A percentile compares a stretch with the other conserved stretches of the same genome.
phyloP scores from a whole-genome alignment of 768 basidiomycete species.

The Amanita pseudoporphyria region DNA sequence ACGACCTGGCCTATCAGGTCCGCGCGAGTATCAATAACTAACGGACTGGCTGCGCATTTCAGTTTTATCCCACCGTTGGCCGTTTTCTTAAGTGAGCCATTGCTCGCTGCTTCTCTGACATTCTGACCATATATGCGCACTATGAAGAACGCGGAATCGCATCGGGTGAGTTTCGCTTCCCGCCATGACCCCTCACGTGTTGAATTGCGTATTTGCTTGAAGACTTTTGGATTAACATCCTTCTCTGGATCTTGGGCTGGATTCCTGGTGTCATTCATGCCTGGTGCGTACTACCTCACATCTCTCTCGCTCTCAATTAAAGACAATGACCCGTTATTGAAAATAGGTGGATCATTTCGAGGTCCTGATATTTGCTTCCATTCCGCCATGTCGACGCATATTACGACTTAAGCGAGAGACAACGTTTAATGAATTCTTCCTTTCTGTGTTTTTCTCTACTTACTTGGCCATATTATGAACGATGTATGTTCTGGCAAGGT shows the following conservation, averaged over 20 bases:
- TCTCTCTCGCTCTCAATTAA: background rate
- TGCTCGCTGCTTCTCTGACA: background rate
- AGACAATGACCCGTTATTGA: no score
- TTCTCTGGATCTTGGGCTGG: constrained; percentile 25
- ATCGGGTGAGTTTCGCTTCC: background rate
- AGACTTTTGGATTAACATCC: constrained; percentile 9
- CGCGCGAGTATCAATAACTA: background rate
- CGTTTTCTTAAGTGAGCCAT: constrained; percentile 5
- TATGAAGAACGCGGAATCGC: background rate
- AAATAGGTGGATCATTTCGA: constrained; percentile 3
- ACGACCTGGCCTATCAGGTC: no score
- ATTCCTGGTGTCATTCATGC: constrained; percentile 37
- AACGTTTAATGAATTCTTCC: no score
- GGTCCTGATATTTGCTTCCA: background rate
- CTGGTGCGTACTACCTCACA: constrained; percentile 18
- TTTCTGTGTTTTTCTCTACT: no score
- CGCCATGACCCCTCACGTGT: no score
- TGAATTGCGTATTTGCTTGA: background rate
- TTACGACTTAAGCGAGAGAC: background rate
- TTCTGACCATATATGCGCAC: background rate
- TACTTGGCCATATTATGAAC: no score
- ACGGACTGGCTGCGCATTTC: background rate
- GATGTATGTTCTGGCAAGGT: no score
- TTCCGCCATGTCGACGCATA: no score
- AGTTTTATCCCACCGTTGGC: constrained; percentile 6